These are phyloP conservation scores for Naganishia vaughanmartiniae DNA, from an alignment of 768 basidiomycete genomes.

Conservation along the genomic window DNA sequence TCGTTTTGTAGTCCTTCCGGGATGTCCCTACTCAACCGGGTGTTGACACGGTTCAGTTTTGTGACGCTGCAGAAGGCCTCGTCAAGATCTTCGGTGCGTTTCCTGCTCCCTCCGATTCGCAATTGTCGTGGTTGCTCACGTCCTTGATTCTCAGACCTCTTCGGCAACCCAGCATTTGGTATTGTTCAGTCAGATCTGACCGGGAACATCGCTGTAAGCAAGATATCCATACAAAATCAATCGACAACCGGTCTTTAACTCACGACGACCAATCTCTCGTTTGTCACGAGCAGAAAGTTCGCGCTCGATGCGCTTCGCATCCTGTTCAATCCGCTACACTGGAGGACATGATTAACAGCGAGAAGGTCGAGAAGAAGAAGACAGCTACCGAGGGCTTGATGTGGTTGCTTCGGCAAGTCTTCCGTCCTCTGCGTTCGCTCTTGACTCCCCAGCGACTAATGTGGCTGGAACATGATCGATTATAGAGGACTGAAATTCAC, in stretches of 20 bases:
- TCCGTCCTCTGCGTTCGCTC: not conserved
- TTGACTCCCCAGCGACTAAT: not conserved
- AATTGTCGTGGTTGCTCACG: not conserved
- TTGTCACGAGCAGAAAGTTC: conserved; percentile 70
- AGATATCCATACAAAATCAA: not conserved
- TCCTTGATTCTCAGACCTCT: conserved; percentile 61
- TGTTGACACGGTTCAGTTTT: conserved; percentile 80
- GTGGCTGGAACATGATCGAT: not conserved
- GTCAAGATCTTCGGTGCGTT: conserved; percentile 84
- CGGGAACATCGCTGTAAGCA: conserved; percentile 81
- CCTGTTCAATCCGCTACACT: conserved; percentile 70
- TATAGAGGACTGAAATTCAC: conserved; percentile 83
- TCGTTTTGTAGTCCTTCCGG: conserved; percentile 71
- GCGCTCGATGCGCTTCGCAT: conserved; percentile 68
- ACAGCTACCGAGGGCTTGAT: conserved; percentile 85
- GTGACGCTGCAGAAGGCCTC: conserved; percentile 82
- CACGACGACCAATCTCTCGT: not conserved
- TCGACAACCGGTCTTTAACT: not conserved
- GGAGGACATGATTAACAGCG: conserved; percentile 76
- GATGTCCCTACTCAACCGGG: conserved; percentile 84
- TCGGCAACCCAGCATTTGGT: conserved; percentile 77
- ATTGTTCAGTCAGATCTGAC: conserved; percentile 81
- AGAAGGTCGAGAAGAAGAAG: conserved; percentile 76
- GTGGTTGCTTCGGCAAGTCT: conserved; percentile 70
- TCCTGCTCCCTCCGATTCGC: not conserved